These are phyloP conservation scores for Diaporthe capsici DNA, from an alignment of 2,329 filamentous ascomycete species.

Conservation along the genomic window DNA sequence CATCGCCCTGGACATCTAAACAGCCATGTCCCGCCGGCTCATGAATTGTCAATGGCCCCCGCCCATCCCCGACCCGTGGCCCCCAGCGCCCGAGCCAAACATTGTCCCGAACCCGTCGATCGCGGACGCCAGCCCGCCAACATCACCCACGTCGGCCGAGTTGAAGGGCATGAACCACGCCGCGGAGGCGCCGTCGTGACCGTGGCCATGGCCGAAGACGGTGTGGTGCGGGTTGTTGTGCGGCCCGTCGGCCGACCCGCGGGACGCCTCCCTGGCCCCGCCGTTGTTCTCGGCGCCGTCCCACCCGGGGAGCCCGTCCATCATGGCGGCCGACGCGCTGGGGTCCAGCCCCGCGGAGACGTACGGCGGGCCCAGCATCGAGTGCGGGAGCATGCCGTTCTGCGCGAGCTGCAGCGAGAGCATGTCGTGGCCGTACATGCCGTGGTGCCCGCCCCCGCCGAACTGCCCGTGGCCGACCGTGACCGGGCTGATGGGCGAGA, in stretches of 20 bases:
- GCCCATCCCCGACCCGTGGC: slow-evolving; percentile 46
- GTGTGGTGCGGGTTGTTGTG: slow-evolving; percentile 46
- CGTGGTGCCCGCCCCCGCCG: slow-evolving; percentile 53
- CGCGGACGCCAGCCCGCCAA: slow-evolving; percentile 55
- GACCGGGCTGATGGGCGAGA: slow-evolving; percentile 69
- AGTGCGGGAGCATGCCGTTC: slow-evolving; percentile 72
- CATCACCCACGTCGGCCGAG: slow-evolving; percentile 73
- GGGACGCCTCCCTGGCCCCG: slow-evolving; percentile 47
- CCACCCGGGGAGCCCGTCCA: slow-evolving; percentile 60
- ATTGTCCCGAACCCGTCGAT: slow-evolving; percentile 65
- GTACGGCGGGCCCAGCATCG: slow-evolving; percentile 60
- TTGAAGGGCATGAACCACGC: slow-evolving; percentile 97
- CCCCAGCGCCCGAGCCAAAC: slow-evolving; percentile 59
- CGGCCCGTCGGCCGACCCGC: slow-evolving; percentile 34
- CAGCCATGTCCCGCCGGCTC: neutral
- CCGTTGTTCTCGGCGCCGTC: slow-evolving; percentile 51
- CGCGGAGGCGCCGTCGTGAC: slow-evolving; percentile 65
- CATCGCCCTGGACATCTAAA: neutral
- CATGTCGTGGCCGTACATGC: slow-evolving; percentile 66
- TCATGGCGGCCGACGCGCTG: slow-evolving; percentile 52
- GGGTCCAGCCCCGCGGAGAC: slow-evolving; percentile 62
- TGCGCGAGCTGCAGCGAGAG: slow-evolving; percentile 67
- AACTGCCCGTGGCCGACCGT: slow-evolving; percentile 52
- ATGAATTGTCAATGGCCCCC: slow-evolving; percentile 44
- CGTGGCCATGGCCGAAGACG: slow-evolving; percentile 51